Evolutionary conservation across 192 early-diverging fungal genomes (phyloP), one percentile per base, ranked within the genome.

Genomic region (Coemansia sp.): DNA sequence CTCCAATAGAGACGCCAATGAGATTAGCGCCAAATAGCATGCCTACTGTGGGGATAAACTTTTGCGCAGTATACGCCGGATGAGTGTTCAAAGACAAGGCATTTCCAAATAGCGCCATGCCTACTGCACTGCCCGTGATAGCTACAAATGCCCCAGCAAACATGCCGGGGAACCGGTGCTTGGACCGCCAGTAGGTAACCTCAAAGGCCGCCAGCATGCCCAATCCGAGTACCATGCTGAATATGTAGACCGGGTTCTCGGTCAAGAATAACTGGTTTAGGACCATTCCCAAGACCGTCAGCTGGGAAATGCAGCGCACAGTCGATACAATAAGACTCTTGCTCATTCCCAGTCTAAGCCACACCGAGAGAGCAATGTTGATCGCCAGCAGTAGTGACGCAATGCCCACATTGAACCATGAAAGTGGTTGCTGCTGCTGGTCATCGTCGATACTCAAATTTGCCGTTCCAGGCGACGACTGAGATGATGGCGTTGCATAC

Each of bases 11-110:
- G 44, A 90, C 87, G 18, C 88, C 90, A 12, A 88, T 88, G 87
- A 94, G 91, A 46, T 87, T 81, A 71, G 93, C 95, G 36, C 93
- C 94, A 16, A 95, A 87, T 36, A 97, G 75, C 95, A 97, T 97
- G 33, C 93, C 95, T 8, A 97, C 80, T 0, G 91, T 93, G n/a
- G 95, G 93, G 52, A 96, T 92, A 65, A 94, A 96, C 73, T 91
- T 88, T 22, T 80, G 81, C 6, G 95, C 90, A 16, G 86, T 79
- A 70, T 87, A 92, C 61, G 92, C 89, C 3, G 93, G 93, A 24
- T 74, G 69, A 69, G 89, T 88, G 24, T 88, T 85, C 67, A 96
- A 85, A 31, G 92, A 90, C 65, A 87, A 89, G 9, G 75, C 79
- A 60, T 73, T 80, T 39, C 79, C 68, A 50, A 75, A 74, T 52